A percentile compares a stretch with the other conserved stretches of the same genome.
Conservation (phyloP, 306 rosid species). For the Cyclanthera cordifolia region DNA sequence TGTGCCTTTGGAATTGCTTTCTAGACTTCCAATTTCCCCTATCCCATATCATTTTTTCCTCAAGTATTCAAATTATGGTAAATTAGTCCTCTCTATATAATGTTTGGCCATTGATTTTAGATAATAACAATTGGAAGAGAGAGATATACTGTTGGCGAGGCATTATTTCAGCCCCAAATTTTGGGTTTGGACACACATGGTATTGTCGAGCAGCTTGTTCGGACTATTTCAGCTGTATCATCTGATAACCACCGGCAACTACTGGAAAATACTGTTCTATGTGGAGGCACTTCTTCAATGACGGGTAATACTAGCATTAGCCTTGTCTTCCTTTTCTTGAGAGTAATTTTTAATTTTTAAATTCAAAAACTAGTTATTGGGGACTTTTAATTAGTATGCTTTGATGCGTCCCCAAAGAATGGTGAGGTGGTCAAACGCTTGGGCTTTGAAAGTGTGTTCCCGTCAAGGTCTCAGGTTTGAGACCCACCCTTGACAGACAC, state of each 20-base stretch:
- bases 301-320: constrained; percentile 32
- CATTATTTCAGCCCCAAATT: constrained; percentile 79
- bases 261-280: constrained; percentile 82
- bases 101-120: constrained; percentile 32
- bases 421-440: no score
- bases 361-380: not conserved
- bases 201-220: constrained; percentile 96
- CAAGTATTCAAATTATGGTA: not conserved
- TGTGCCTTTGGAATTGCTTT: not conserved
- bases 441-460: no score
- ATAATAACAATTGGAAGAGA: constrained; percentile 80
- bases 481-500: no score
- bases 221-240: constrained; percentile 71
- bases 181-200: constrained; percentile 91
- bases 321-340: not conserved
- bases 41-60: not conserved
- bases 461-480: no score
- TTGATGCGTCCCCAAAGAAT: no score
- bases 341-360: not conserved
- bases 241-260: constrained; percentile 89
- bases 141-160: constrained; percentile 83
- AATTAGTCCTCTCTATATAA: constrained; percentile 8
- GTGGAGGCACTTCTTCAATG: constrained; percentile 85
- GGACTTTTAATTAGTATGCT: not conserved
- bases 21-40: not conserved